Evolutionary conservation across 2,329 filamentous ascomycete genomes (phyloP).

Genomic region (Diplocarpon rosae): DNA sequence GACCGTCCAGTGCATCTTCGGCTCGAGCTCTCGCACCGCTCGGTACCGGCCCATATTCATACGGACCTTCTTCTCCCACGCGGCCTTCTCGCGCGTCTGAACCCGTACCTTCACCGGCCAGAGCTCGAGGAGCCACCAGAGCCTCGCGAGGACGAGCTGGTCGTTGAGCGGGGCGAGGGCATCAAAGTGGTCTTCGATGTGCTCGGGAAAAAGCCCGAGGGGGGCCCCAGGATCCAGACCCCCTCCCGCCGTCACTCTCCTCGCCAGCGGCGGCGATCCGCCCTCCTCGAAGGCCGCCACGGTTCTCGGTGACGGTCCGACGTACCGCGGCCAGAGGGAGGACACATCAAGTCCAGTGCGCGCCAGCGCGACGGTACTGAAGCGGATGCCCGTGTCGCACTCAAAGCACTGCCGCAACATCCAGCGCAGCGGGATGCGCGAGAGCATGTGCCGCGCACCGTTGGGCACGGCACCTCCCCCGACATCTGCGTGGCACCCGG

Average conservation of each 20-base stretch:
- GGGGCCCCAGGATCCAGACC: no score
- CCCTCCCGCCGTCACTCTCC: no score
- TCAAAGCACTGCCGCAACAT: slow-evolving; percentile 38
- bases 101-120: slow-evolving; percentile 33
- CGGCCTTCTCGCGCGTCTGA: slow-evolving; percentile 23
- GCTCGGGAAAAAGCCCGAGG: slow-evolving; percentile 28
- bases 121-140: slow-evolving; percentile 35
- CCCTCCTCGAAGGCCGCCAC: slow-evolving; percentile 29
- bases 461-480: slow-evolving; percentile 35
- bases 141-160: slow-evolving; percentile 28
- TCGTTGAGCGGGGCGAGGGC: slow-evolving; percentile 32
- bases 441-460: slow-evolving; percentile 32
- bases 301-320: slow-evolving; percentile 28
- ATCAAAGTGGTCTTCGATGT: slow-evolving; percentile 34
- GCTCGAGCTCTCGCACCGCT: slow-evolving; percentile 28
- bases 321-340: slow-evolving; percentile 31
- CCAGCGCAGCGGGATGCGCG: slow-evolving; percentile 36
- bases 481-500: slow-evolving; percentile 29
- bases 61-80: slow-evolving; percentile 30
- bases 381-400: slow-evolving; percentile 35
- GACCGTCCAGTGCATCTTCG: slow-evolving; percentile 35
- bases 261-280: slow-evolving; percentile 25
- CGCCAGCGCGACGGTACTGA: slow-evolving; percentile 30
- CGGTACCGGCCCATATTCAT: slow-evolving; percentile 32
- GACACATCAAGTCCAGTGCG: slow-evolving; percentile 33